These are phyloP conservation scores for Calophaca sinica DNA, from an alignment of 306 rosid species.

Conservation along the genomic window DNA sequence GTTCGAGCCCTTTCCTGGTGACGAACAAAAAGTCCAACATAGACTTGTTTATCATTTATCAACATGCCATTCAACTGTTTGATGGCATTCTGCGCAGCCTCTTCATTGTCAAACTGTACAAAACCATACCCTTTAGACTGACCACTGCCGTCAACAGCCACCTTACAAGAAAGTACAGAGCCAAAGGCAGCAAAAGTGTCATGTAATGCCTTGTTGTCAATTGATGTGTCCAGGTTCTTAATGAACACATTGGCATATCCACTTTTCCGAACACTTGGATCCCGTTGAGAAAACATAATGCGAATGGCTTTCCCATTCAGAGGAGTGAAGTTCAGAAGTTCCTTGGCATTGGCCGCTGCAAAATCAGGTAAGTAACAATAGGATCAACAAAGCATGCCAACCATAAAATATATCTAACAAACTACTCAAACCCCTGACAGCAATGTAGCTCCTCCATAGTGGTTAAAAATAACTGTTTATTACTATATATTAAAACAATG, in stretches of 20 bases:
- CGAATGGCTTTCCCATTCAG: conserved; percentile 83
- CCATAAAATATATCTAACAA: not conserved
- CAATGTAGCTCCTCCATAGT: not conserved
- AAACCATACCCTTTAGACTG: conserved; percentile 84
- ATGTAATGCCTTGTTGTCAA: conserved; percentile 82
- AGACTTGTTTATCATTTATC: conserved; percentile 75
- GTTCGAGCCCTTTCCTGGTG: conserved; percentile 61
- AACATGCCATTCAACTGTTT: conserved; percentile 73
- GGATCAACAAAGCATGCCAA: not conserved
- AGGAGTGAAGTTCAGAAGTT: conserved; percentile 64
- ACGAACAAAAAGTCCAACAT: conserved; percentile 68
- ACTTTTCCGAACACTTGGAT: conserved; percentile 82
- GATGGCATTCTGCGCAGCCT: conserved; percentile 71
- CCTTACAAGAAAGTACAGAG: conserved; percentile 81
- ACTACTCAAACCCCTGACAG: not conserved
- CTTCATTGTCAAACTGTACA: conserved; percentile 81
- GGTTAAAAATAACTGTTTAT: not conserved
- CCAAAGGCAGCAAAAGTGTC: conserved; percentile 87
- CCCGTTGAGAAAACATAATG: conserved; percentile 84
- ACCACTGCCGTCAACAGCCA: conserved; percentile 72
- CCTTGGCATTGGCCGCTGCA: conserved; percentile 73
- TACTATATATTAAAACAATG: too few relatives aligned
- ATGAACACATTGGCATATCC: conserved; percentile 84
- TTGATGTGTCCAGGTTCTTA: conserved; percentile 71
- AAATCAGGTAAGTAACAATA: conserved; percentile 7